Evolutionary conservation across 345 rosid genomes (phyloP).

Genomic region (Isatis tinctoria): DNA sequence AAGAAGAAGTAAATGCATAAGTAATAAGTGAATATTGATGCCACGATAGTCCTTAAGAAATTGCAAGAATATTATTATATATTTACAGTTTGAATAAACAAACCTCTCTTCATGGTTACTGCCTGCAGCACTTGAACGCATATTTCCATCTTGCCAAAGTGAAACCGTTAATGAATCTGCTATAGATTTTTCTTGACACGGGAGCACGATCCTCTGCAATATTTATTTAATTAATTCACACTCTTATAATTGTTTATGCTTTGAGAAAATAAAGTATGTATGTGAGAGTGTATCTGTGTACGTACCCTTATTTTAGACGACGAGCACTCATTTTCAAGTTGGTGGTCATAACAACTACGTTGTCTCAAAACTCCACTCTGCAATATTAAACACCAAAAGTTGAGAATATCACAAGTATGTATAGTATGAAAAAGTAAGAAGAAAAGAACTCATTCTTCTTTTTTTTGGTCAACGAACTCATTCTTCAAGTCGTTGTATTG

Average conservation of each 20-base stretch:
- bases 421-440: too few species aligned
- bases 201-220: conserved; percentile 18
- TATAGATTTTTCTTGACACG: background rate
- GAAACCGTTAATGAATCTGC: background rate
- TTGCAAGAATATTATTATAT: background rate
- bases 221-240: background rate
- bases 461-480: too few species aligned
- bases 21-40: background rate
- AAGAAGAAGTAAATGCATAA: background rate
- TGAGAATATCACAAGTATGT: background rate
- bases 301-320: background rate
- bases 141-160: background rate
- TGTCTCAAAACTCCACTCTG: conserved; percentile 15
- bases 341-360: background rate
- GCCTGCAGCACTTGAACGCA: background rate
- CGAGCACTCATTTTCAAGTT: conserved; percentile 1
- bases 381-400: background rate
- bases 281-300: background rate
- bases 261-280: background rate
- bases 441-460: background rate
- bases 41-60: background rate
- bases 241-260: background rate
- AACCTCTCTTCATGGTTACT: conserved; percentile 13
- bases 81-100: background rate
- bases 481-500: background rate